Conservation (phyloP, 345 rosid species). For the Eutrema japonicum region DNA sequence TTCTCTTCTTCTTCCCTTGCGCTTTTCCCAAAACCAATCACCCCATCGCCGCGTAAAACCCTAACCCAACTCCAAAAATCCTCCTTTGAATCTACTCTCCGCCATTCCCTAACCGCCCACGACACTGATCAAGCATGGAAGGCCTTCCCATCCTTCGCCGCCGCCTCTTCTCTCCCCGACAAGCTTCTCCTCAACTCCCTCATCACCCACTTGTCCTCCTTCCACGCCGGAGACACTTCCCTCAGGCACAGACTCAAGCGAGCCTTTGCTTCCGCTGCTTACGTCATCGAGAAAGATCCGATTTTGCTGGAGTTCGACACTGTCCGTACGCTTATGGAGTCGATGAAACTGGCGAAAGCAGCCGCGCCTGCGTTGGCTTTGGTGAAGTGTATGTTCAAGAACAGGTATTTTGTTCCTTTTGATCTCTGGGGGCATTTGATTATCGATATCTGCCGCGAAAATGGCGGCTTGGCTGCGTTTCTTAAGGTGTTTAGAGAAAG, state of each 20-base stretch:
- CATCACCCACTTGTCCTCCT: conserved; percentile 56
- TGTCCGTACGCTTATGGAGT: conserved; percentile 51
- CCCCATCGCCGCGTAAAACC: conserved; percentile 30
- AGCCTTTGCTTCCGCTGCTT: conserved; percentile 84
- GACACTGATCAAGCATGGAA: conserved; percentile 80
- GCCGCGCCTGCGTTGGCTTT: conserved; percentile 77
- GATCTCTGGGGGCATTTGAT: conserved; percentile 66
- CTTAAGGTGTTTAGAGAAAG: conserved; percentile 64
- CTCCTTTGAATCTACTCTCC: conserved; percentile 58
- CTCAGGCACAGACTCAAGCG: conserved; percentile 69
- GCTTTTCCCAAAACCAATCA: conserved; percentile 36
- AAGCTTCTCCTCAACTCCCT: conserved; percentile 69
- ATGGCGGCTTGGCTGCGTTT: conserved; percentile 52
- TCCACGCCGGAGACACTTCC: conserved; percentile 34
- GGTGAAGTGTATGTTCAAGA: conserved; percentile 66
- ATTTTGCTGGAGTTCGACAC: conserved; percentile 58
- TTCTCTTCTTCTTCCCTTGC: conserved; percentile 44
- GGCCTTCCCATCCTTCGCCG: conserved; percentile 65
- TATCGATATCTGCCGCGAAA: conserved; percentile 57
- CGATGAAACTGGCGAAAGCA: conserved; percentile 63
- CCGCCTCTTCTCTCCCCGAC: conserved; percentile 56
- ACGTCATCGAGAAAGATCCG: conserved; percentile 66
- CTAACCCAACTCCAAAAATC: conserved; percentile 52
- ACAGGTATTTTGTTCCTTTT: conserved; percentile 82
- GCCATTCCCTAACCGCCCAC: conserved; percentile 51